Conservation (phyloP, 78 protist species). For the Dictyostelium capitatum region DNA sequence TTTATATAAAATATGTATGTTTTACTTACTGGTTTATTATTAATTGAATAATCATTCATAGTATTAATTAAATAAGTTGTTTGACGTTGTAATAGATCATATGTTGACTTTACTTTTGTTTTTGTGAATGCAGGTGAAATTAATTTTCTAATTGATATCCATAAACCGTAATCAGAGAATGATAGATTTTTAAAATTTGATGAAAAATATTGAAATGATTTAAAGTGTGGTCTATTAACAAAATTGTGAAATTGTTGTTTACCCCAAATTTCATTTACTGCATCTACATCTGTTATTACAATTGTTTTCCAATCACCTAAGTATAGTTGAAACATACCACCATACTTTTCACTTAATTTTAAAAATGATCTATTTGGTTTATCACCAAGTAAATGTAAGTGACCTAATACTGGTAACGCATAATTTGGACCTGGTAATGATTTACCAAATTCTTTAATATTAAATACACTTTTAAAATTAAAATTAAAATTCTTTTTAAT, state of each 20-base stretch:
- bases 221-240: constrained; percentile 19
- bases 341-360: constrained; percentile 9
- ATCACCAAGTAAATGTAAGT: constrained; percentile 46
- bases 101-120: constrained; percentile 30
- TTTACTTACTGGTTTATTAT: constrained; percentile 42
- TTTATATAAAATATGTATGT: not conserved
- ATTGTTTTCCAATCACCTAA: constrained; percentile 41
- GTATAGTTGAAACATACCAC: not conserved
- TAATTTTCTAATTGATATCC: constrained; percentile 13
- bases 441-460: too few species aligned
- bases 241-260: not conserved
- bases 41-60: constrained; percentile 15
- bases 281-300: not conserved
- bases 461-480: too few species aligned
- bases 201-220: not conserved
- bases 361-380: not conserved
- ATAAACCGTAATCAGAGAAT: constrained; percentile 13
- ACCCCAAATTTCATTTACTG: constrained; percentile 10
- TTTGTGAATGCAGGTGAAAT: constrained; percentile 34
- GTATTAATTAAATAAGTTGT: not conserved
- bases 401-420: constrained; percentile 23
- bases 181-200: constrained; percentile 19
- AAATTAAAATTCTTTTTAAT: too few species aligned
- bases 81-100: constrained; percentile 16
- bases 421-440: too few species aligned